Base-by-base conservation (phyloP, 163 green algal genomes). In the Scenedesmus sp. region DNA sequence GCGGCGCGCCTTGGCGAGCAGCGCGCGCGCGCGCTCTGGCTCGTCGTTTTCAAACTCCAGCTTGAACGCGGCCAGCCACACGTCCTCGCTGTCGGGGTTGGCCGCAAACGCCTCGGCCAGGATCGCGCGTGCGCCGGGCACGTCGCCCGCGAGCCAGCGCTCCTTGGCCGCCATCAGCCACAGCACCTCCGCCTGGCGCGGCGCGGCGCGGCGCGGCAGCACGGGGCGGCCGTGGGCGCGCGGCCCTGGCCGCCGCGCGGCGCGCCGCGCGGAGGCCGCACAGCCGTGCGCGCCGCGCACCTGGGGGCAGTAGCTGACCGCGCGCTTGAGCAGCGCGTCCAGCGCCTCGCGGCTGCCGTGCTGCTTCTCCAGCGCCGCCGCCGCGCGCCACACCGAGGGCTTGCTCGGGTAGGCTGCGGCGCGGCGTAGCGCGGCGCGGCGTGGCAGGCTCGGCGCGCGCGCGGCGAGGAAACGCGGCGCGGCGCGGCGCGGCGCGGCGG, bases 81-180 rank as follows among this genome's bases (percentile, higher is more conserved):
- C 96, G 65, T 96, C 92, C 85, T 99, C 95, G 60, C 77, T 93
- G 80, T 98, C 92, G 0, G 95, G 91, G 84, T 98, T 98, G 70
- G 92, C 87, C 1, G 82, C 77, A 62, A 97, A 97, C 3, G 94
- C 95, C 45, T 92, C 83, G 47, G 86, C 78, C 64, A 98, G 89
- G 31, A 98, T 92, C 31, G 76, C 63, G 10, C 95, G 84, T 0
- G 94, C 91, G 7, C 81, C 92, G 22, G 84, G 60, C 28, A 98
- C 93, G 69, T 89, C 80, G 20, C 75, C 75, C 15, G 75, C 67
- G 75, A 90, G 83, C 96, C 96, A 98, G 83, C 92, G 91, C 89
- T 98, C 94, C 88, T 98, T 99, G 36, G 96, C 96, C 0, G 86
- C 91, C 94, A 99, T 98, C 0, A 99, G 90, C 96, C 96, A 99